Base-by-base conservation (phyloP, 768 basidiomycete species). In the Sutorius australiensis region DNA sequence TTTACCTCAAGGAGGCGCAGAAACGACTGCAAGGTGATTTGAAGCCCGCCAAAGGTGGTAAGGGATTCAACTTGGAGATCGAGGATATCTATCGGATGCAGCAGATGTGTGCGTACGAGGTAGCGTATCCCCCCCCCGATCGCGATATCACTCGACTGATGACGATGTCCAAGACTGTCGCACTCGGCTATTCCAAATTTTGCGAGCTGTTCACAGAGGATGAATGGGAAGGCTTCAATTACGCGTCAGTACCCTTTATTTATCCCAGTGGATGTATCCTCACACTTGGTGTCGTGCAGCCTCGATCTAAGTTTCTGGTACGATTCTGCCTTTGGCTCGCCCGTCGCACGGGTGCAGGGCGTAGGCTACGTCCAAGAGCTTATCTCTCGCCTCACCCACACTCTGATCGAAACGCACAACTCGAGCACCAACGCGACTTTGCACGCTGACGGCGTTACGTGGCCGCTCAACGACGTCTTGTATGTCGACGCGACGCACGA, bases 191-290 rank as follows among this genome's bases (percentile, higher is more conserved):
- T 65, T 93, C 91, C 14, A 86, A 84, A 57, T 98, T 95, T 72
- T 98, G 93, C 58, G 83, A 85, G 50, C 74, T 97, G 3, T 98
- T 98, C 70, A 92, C 91, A 0, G 79, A 87, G 61, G 84, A 90
- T 40, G 94, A 97, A 69, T 98, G 93, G 94, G 86, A 89, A 65
- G 92, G 92, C 0, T 95, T 93, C 67, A 81, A 91, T 66, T 95
- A 97, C 56, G 78, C 87, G 82, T 90, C 58, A 51, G 86, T 73
- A 2, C 11, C 42, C 12, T 24, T 38, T 14, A 19, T 13, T 28
- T 28, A 40, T 24, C 5, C 28, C 37, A 19, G 38, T 16, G 5
- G 10, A 21, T 34, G 6, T 17, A n/a, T 14, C 12, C 32, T 59
- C 19, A 51, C 14, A 14, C 28, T 12, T 19, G n/a, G 8, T 36